Conservation (phyloP, 2,329 filamentous ascomycete species). For the Xylariomycetidae sp. region DNA sequence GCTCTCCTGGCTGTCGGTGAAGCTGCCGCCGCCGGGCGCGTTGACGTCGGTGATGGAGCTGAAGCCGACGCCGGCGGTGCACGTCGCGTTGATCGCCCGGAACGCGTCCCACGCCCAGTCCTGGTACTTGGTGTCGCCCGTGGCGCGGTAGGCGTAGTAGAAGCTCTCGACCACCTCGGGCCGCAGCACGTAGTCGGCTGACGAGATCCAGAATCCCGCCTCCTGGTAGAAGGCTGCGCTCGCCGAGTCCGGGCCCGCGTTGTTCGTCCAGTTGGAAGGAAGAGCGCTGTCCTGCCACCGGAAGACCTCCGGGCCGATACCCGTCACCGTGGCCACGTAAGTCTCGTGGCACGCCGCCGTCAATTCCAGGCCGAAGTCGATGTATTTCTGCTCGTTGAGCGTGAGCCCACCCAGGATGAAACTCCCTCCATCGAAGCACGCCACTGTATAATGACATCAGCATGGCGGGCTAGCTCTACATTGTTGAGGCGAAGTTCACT, state of each 20-base stretch:
- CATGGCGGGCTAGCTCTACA: background rate
- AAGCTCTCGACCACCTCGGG: conserved; percentile 80
- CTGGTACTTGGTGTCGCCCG: conserved; percentile 70
- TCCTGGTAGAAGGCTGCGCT: conserved; percentile 57
- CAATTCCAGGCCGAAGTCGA: conserved; percentile 69
- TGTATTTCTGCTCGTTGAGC: conserved; percentile 60
- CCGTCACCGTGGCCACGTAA: conserved; percentile 62
- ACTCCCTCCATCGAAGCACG: conserved; percentile 80
- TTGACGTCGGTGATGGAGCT: conserved; percentile 64
- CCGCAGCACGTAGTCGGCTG: conserved; percentile 60
- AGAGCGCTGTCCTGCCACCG: conserved; percentile 49
- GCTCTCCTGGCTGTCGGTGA: conserved; percentile 72
- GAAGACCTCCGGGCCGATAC: conserved; percentile 74
- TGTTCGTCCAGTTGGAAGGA: conserved; percentile 32
- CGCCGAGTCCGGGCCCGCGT: conserved; percentile 35
- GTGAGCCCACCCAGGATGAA: conserved; percentile 77
- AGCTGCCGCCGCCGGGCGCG: conserved; percentile 52
- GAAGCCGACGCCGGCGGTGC: conserved; percentile 62
- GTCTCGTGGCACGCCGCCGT: conserved; percentile 70
- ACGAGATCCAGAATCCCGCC: conserved; percentile 68
- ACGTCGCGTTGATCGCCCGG: conserved; percentile 59
- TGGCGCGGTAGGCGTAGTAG: conserved; percentile 83
- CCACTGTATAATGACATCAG: conserved; percentile 43
- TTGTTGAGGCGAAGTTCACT: conserved; percentile 16
- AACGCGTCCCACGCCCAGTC: conserved; percentile 84